Evolutionary conservation across 225 moss, liverwort and hornwort genomes (phyloP), one percentile per base, ranked within the genome.

Genomic region (Rhytidiadelphus loreus): DNA sequence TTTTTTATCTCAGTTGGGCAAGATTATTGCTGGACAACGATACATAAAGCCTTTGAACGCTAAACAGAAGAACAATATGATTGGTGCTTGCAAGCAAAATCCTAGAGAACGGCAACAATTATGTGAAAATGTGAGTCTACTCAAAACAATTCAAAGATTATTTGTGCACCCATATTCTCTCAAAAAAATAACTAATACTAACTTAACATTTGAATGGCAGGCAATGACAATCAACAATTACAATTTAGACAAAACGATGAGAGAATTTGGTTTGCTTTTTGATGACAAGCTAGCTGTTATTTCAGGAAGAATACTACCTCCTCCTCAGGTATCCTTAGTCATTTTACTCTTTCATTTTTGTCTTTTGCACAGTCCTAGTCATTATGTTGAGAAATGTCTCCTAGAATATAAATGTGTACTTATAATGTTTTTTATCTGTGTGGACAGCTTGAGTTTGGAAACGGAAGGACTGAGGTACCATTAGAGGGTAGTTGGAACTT

Each of bases 401-500:
- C 13, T 33, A 52, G 22, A 23, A 23, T 35, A 22, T 55, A 53
- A 55, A 37, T 37, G 35, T 37, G 23, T 55, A 9, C 53, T 77
- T 5, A 77, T 9, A 37, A 6, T 77, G 15, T 6, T 53, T n/a
- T 80, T 14, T 9, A 19, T 43, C 33, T 61, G 55, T 25, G 62
- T 89, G 76, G 16, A 44, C 92, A 98, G 96, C 93, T 97, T 56
- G 7, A 89, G 9, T 95, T 98, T 50, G 98, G 98, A 73, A 89
- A 91, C 11, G 91, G 90, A 35, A 86, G 81, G 55, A 94, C 90
- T 75, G 96, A 97, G 89, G 92, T 81, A 58, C 97, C 95, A 11
- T 73, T 41, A n/a, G 88, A 95, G 14, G 98, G 97, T 41, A 90
- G 95, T 14, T 98, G 97, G 96, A 98, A 96, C 82, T 98, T 94